Evolutionary conservation across 75 land plant genomes (phyloP).

Genomic region (Pinus tabuliformis): DNA sequence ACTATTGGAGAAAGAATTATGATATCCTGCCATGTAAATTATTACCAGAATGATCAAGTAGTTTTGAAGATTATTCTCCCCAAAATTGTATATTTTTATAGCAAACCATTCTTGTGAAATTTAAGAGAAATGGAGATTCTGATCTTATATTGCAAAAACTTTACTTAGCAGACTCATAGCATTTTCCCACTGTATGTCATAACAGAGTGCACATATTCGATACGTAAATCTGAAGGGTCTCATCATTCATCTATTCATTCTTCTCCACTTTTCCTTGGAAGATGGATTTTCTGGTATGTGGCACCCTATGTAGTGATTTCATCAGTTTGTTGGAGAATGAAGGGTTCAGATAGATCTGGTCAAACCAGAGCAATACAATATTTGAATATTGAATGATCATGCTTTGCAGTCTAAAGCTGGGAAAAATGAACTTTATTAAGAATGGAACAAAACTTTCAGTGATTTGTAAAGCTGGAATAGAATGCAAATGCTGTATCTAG

Average conservation of each 20-base stretch:
- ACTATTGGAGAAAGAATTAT: neutral
- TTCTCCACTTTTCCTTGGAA: neutral
- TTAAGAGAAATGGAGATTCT: neutral
- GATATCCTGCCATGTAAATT: neutral
- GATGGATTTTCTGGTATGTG: too few relatives aligned
- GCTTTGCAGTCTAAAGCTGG: too few relatives aligned
- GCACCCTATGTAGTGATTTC: too few relatives aligned
- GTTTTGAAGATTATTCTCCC: neutral
- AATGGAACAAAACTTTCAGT: too few relatives aligned
- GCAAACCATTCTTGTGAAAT: neutral
- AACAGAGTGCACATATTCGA: neutral
- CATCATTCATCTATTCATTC: neutral
- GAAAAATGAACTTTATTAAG: too few relatives aligned
- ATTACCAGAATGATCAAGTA: neutral
- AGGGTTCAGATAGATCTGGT: too few relatives aligned
- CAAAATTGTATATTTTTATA: neutral
- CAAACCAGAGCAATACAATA: too few relatives aligned
- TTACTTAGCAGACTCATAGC: neutral
- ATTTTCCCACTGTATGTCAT: neutral
- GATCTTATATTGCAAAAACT: neutral
- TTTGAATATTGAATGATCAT: too few relatives aligned
- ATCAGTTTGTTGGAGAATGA: too few relatives aligned
- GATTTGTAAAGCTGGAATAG: too few relatives aligned
- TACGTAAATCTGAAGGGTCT: conserved; percentile 2
- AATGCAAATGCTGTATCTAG: too few relatives aligned